Conservation (phyloP, 2,329 filamentous ascomycete species). For the Salinomyces thailandicus region DNA sequence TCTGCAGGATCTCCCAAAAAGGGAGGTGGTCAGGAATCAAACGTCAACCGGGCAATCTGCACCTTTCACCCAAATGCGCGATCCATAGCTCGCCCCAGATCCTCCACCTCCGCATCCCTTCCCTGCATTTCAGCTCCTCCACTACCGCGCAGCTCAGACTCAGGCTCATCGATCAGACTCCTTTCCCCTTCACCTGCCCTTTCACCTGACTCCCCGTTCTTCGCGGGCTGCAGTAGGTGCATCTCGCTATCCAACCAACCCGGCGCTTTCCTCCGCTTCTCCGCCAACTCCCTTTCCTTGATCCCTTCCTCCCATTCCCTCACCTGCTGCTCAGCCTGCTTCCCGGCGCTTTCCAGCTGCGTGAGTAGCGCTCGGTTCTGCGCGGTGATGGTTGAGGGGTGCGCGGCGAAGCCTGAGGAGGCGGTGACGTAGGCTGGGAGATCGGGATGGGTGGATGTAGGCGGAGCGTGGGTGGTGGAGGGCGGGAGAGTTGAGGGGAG, state of each 20-base stretch:
- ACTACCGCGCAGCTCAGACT: constrained; percentile 4
- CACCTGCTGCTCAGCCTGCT: constrained; percentile 58
- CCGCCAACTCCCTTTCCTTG: constrained; percentile 56
- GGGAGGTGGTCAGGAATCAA: no score
- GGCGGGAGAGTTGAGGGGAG: constrained; percentile 79
- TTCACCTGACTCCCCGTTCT: constrained; percentile 14
- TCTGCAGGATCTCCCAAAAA: no score
- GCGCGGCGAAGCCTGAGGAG: constrained; percentile 62
- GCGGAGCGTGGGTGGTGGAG: constrained; percentile 46
- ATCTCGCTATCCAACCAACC: constrained; percentile 71
- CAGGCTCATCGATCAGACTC: constrained; percentile 20
- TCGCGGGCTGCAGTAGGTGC: constrained; percentile 58
- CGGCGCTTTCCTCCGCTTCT: constrained; percentile 69
- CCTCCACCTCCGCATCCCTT: constrained; percentile 18
- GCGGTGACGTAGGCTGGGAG: constrained; percentile 65
- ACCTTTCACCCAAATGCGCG: constrained; percentile 21
- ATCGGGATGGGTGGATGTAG: constrained; percentile 25
- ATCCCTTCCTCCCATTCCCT: constrained; percentile 59
- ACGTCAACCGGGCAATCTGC: no score
- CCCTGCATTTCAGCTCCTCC: neutral
- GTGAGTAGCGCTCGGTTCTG: constrained; percentile 69
- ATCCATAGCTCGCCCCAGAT: constrained; percentile 28
- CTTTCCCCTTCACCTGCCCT: constrained; percentile 11
- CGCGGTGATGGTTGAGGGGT: constrained; percentile 74
- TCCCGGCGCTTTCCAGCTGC: constrained; percentile 60